Conservation (phyloP, 1,284 basidiomycete species). For the Pseudozyma thailandica region DNA sequence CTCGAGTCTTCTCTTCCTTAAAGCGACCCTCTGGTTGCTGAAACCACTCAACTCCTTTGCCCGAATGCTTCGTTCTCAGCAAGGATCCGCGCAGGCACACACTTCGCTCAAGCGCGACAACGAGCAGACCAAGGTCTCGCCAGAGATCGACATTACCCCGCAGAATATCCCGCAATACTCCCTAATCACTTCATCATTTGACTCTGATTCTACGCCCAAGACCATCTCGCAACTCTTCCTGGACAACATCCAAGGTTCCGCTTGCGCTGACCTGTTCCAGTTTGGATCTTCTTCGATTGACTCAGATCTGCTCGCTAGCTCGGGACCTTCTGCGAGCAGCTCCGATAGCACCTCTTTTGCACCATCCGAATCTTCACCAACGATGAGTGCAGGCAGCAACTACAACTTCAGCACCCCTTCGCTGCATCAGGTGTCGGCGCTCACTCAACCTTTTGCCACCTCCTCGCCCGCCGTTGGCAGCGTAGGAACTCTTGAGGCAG, state of each 20-base stretch:
- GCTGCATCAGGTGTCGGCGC: constrained; percentile 26
- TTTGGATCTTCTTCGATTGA: constrained; percentile 18
- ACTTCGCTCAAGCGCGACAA: constrained; percentile 31
- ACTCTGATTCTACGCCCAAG: constrained; percentile 28
- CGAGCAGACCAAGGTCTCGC: constrained; percentile 4
- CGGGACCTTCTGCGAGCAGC: constrained; percentile 7
- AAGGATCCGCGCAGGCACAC: constrained; percentile 29
- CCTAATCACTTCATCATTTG: constrained; percentile 1
- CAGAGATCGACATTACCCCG: constrained; percentile 2
- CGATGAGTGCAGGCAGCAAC: constrained; percentile 35
- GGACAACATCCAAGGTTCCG: constrained; percentile 12
- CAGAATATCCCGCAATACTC: constrained; percentile 8
- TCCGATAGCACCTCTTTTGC: constrained; percentile 8
- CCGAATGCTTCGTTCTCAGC: constrained; percentile 41
- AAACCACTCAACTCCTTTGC: constrained; percentile 2
- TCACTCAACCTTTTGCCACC: constrained; percentile 17
- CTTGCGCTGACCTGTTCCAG: constrained; percentile 15
- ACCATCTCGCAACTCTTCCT: constrained; percentile 19
- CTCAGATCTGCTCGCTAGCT: background rate
- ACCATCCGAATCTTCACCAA: constrained; percentile 25
- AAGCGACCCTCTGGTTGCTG: constrained; percentile 21
- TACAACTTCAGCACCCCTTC: constrained; percentile 39
- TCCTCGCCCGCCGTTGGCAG: constrained; percentile 31
- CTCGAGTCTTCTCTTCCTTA: constrained; percentile 6
- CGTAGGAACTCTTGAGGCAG: constrained; percentile 16